A percentile compares a stretch with the other conserved stretches of the same genome.
These are phyloP conservation scores for Acacia crassicarpa DNA, from an alignment of 306 rosid species.

Conservation along the genomic window DNA sequence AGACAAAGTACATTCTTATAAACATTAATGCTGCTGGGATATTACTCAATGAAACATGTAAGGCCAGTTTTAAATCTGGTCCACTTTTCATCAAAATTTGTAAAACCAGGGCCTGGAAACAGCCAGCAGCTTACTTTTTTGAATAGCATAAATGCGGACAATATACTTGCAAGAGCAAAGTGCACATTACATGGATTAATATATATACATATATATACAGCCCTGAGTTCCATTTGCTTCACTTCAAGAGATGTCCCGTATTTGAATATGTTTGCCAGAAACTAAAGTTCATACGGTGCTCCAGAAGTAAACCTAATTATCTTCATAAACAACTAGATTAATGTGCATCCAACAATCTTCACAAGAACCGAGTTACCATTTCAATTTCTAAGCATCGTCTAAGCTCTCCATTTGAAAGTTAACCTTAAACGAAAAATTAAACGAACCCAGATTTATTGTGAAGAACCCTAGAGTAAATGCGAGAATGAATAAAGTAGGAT, in stretches of 20 bases:
- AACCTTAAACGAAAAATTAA: too few relatives aligned
- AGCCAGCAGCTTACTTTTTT: too few relatives aligned
- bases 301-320: neutral
- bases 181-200: neutral
- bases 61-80: neutral
- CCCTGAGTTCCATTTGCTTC: neutral
- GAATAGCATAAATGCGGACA: neutral
- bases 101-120: neutral
- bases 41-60: neutral
- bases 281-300: neutral
- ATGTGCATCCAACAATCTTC: neutral
- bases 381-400: neutral
- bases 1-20: neutral
- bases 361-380: neutral
- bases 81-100: neutral
- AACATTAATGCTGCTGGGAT: neutral
- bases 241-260: neutral
- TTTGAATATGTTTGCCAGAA: neutral
- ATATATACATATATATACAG: neutral
- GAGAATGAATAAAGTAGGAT: too few relatives aligned
- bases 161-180: neutral
- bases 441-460: neutral
- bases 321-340: neutral
- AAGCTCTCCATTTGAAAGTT: neutral
- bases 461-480: too few relatives aligned